Conservation (phyloP, 345 rosid genomes). For the Populus nigra region DNA sequence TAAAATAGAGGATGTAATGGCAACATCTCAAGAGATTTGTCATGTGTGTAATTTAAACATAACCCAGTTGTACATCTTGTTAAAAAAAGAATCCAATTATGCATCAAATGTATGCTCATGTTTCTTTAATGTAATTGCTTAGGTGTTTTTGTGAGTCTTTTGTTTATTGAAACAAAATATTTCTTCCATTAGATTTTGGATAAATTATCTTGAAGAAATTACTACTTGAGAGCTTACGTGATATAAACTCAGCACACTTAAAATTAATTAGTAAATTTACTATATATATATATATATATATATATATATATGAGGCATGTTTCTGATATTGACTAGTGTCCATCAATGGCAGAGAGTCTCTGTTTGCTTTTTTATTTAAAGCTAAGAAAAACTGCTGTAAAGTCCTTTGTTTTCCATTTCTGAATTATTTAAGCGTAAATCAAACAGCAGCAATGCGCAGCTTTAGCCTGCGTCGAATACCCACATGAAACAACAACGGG, state of each 20-base stretch:
- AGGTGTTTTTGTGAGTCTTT: neutral
- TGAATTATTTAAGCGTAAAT: neutral
- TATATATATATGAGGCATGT: neutral
- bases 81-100: neutral
- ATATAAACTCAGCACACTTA: neutral
- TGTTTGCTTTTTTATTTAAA: neutral
- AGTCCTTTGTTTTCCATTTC: neutral
- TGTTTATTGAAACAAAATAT: neutral
- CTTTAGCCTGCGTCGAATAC: no score
- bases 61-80: neutral
- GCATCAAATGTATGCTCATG: neutral
- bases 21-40: no score
- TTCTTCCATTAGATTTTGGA: neutral
- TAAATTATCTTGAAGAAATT: no score
- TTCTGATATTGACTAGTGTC: conserved; percentile 12
- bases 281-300: neutral
- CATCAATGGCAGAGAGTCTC: conserved; percentile 17
- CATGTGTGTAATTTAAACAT: no score
- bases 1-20: no score
- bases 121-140: neutral
- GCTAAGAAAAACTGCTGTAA: neutral
- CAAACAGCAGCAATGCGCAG: neutral
- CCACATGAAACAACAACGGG: no score
- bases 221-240: no score
- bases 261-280: neutral